Percentiles rank a stretch among this genome's conserved stretches.
These are phyloP conservation scores for Trypanosoma rangeli DNA, from an alignment of 208 protist species.

Conservation along the genomic window DNA sequence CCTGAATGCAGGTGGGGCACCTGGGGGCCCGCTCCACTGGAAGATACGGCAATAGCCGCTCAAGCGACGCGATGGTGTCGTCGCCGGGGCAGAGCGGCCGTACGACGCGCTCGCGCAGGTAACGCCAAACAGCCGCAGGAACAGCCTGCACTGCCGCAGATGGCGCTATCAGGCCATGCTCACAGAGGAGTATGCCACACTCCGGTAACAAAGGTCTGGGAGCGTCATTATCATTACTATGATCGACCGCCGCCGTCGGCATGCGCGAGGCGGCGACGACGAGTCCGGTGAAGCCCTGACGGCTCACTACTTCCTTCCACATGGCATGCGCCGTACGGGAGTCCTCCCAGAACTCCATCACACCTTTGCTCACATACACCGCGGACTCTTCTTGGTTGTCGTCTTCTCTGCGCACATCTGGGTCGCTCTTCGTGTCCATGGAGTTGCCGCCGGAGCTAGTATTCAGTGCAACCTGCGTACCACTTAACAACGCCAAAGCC, in stretches of 20 bases:
- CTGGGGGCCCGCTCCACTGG: neutral
- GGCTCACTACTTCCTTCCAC: constrained; percentile 36
- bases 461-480: neutral
- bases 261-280: too few relatives aligned
- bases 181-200: constrained; percentile 35
- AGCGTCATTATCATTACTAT: neutral
- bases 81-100: constrained; percentile 5
- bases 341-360: constrained; percentile 52
- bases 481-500: constrained; percentile 28
- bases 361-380: constrained; percentile 55
- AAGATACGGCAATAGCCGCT: constrained; percentile 19
- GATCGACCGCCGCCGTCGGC: too few relatives aligned
- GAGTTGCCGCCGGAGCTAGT: neutral
- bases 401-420: neutral
- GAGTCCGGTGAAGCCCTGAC: constrained; percentile 62
- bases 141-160: constrained; percentile 38
- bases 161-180: constrained; percentile 49
- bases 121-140: constrained; percentile 47
- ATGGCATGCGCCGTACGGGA: constrained; percentile 27
- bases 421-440: neutral
- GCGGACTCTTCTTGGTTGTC: neutral
- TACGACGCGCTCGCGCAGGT: constrained; percentile 26
- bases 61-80: neutral
- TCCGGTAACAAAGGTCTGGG: neutral
- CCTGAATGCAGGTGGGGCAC: constrained; percentile 44